Evolutionary conservation across 148 eudicot species (phyloP).

Genomic region (Amaranthus hypochondriacus): DNA sequence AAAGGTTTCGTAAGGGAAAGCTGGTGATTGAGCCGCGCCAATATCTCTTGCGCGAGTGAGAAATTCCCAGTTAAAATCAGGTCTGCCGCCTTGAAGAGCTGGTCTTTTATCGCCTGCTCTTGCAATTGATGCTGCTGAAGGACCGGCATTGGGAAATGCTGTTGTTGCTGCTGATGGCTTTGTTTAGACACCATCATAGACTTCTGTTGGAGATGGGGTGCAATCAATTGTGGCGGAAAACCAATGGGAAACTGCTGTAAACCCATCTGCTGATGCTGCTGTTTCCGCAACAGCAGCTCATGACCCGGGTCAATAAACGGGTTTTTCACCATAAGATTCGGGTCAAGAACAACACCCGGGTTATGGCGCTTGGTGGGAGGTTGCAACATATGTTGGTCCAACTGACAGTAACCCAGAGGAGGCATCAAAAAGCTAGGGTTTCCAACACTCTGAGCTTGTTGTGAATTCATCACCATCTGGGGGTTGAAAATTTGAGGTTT

Average conservation of each 20-base stretch:
- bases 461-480: slow-evolving; percentile 41
- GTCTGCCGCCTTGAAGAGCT: slow-evolving; percentile 80
- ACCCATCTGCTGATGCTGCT: slow-evolving; percentile 15
- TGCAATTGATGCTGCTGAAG: slow-evolving; percentile 27
- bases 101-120: slow-evolving; percentile 64
- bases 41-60: slow-evolving; percentile 98
- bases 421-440: slow-evolving; percentile 53
- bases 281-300: slow-evolving; percentile 24
- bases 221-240: slow-evolving; percentile 27
- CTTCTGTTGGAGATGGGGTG: slow-evolving; percentile 33
- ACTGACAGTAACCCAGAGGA: slow-evolving; percentile 28
- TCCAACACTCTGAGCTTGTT: slow-evolving; percentile 38
- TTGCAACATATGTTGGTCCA: slow-evolving; percentile 33
- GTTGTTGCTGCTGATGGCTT: slow-evolving; percentile 13
- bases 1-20: slow-evolving; percentile 86
- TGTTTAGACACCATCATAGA: slow-evolving; percentile 28
- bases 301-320: slow-evolving; percentile 39
- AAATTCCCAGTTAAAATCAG: slow-evolving; percentile 67
- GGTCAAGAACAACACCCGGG: slow-evolving; percentile 40
- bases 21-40: slow-evolving; percentile 99
- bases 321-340: slow-evolving; percentile 22
- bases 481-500: slow-evolving; percentile 51
- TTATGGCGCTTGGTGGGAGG: slow-evolving; percentile 65
- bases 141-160: slow-evolving; percentile 13
- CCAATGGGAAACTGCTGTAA: slow-evolving; percentile 18